Base-by-base conservation (phyloP, 1,284 basidiomycete genomes). In the Apiotrichum gamsii region DNA sequence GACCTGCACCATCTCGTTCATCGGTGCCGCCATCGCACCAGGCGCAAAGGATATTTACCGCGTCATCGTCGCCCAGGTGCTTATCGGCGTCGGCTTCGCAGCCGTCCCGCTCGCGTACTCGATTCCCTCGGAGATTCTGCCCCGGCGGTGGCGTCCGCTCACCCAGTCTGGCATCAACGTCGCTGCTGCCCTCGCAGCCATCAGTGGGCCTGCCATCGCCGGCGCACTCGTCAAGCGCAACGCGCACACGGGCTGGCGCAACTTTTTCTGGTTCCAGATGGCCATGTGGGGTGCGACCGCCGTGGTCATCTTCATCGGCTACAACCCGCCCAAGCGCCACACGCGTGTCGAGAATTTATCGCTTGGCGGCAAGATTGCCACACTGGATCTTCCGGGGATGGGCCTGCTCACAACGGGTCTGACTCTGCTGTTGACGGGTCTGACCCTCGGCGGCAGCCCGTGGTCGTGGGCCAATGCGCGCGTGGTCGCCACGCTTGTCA, bases 211-310 rank as follows among this genome's bases (percentile, higher is more conserved):
- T 28, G 25, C 11, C 0, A 19, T 41, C 5, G 36, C 32, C 3
- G 49, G 49, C 2, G 49, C 49, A 0, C 23, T 47, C 3, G 31
- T 30, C 0, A 28, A 31, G 13, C 21, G 14, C 4, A 40, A 32
- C 2, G 18, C 11, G 0, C 44, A 31, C 18, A 36, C 19, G 2
- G 49, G 49, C 13, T 51, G 49, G 49, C 31, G 45, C 11, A 40
- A 51, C 29, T 38, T 47, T 10, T 51, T 31, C 23, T 51, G 49
- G 49, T 16, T 47, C 8, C 49, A 51, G 23, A 51, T 51, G 49
- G 49, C 30, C 1, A 19, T 51, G 0, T 51, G 49, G 49, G 49
- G 49, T 1, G 8, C 19, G 4, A 37, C 49, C 10, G 45, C 28
- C 1, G 3, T 44, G 2, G 40, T 40, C 9, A 34, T 51, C 3